These are phyloP conservation scores for Rhizopogon hawkerae DNA, from an alignment of 1,284 basidiomycete species.

Conservation along the genomic window DNA sequence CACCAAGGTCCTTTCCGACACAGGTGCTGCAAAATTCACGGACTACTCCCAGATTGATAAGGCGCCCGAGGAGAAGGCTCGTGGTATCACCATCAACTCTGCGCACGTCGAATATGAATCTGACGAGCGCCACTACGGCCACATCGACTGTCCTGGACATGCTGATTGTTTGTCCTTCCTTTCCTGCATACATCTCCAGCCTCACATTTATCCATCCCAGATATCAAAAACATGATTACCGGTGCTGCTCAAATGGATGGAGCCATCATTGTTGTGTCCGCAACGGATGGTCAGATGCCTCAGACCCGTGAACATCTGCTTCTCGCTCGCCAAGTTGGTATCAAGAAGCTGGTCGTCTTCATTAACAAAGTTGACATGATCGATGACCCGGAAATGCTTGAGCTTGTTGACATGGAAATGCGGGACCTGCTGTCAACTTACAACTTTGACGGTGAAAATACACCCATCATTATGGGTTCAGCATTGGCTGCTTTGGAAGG, in stretches of 20 bases:
- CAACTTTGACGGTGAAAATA: slow-evolving; percentile 95
- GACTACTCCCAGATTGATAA: slow-evolving; percentile 99
- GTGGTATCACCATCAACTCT: slow-evolving; percentile 97
- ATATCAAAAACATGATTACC: slow-evolving; percentile 99
- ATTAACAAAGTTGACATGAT: slow-evolving; percentile 99
- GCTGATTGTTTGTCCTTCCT: slow-evolving; percentile 64
- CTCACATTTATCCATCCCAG: slow-evolving; percentile 29
- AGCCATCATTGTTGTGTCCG: slow-evolving; percentile 95
- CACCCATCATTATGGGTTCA: slow-evolving; percentile 95
- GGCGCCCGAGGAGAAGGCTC: slow-evolving; percentile 99
- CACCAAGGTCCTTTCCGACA: slow-evolving; percentile 85
- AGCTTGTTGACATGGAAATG: slow-evolving; percentile 99
- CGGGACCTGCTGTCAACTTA: slow-evolving; percentile 90
- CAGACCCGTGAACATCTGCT: slow-evolving; percentile 98
- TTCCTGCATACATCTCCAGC: neutral
- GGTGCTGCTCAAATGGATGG: slow-evolving; percentile 99
- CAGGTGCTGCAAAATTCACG: slow-evolving; percentile 87
- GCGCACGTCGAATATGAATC: slow-evolving; percentile 99
- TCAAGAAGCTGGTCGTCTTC: slow-evolving; percentile 98
- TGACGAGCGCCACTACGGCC: slow-evolving; percentile 86
- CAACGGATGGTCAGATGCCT: slow-evolving; percentile 99
- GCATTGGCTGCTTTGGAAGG: slow-evolving; percentile 94
- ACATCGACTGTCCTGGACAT: slow-evolving; percentile 98
- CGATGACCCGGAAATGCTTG: slow-evolving; percentile 95
- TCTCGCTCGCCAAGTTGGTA: slow-evolving; percentile 95